These are phyloP conservation scores for Epithemia pelagica DNA, from an alignment of 108 stramenopile genomes.

Conservation along the genomic window DNA sequence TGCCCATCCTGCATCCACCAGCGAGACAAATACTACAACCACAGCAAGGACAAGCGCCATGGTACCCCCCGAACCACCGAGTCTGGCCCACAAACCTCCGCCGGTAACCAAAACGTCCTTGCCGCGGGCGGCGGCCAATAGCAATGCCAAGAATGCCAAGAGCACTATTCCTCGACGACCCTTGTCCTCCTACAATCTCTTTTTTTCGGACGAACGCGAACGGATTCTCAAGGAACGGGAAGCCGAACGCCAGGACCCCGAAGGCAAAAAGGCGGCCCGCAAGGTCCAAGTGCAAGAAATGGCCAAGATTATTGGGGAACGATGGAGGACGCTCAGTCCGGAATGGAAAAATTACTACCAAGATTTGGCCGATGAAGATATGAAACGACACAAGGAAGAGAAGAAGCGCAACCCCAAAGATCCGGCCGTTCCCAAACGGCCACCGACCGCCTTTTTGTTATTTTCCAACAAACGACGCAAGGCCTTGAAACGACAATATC, in stretches of 20 bases:
- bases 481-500: slow-evolving; percentile 19
- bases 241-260: background rate
- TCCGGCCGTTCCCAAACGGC: slow-evolving; percentile 49
- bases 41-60: background rate
- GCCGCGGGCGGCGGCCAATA: slow-evolving; percentile 7
- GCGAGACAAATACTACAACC: background rate
- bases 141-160: background rate
- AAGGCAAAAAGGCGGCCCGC: slow-evolving; percentile 2
- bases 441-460: slow-evolving; percentile 44
- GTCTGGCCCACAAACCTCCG: background rate
- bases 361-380: slow-evolving; percentile 36
- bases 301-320: slow-evolving; percentile 39
- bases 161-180: slow-evolving; percentile 6
- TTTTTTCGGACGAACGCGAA: slow-evolving; percentile 7
- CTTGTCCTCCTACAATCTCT: slow-evolving; percentile 5
- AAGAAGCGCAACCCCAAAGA: slow-evolving; percentile 28
- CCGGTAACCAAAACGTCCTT: background rate
- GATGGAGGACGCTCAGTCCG: slow-evolving; percentile 38
- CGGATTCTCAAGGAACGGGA: slow-evolving; percentile 38
- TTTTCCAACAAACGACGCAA: slow-evolving; percentile 33
- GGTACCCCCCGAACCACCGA: background rate
- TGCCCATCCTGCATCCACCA: background rate
- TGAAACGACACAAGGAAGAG: slow-evolving; percentile 8
- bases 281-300: slow-evolving; percentile 40
- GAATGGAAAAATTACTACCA: slow-evolving; percentile 31